Evolutionary conservation across 768 basidiomycete species (phyloP).

Genomic region (Lactifluus volemus): DNA sequence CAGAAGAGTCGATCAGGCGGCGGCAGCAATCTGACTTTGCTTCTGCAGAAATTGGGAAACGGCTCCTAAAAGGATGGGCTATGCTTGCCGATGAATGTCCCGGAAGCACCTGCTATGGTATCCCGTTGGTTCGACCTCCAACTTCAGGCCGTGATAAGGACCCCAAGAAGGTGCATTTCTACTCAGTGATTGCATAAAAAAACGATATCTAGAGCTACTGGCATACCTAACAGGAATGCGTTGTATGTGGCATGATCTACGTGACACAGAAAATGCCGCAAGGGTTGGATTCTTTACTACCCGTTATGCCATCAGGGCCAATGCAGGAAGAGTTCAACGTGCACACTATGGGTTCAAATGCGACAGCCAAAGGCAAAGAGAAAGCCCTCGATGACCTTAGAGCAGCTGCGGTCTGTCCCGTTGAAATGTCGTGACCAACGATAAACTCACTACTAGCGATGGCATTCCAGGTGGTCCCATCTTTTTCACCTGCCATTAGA

Average conservation of each 20-base stretch:
- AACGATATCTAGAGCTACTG: neutral
- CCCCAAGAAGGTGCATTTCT: conserved; percentile 49
- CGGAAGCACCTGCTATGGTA: conserved; percentile 57
- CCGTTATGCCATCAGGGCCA: neutral
- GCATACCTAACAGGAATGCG: conserved; percentile 14
- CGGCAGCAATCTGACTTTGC: conserved; percentile 77
- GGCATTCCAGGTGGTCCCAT: neutral
- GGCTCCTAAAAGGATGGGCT: conserved; percentile 75
- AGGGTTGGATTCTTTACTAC: conserved; percentile 5
- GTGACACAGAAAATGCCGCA: conserved; percentile 7
- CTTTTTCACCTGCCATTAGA: neutral
- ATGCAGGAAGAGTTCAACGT: neutral
- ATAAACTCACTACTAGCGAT: neutral
- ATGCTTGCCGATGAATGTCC: conserved; percentile 87
- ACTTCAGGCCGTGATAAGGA: conserved; percentile 51
- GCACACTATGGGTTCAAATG: neutral
- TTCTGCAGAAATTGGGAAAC: conserved; percentile 69
- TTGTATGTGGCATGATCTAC: conserved; percentile 19
- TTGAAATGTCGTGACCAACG: neutral
- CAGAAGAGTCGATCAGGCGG: conserved; percentile 54
- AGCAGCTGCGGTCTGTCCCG: neutral
- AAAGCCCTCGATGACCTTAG: neutral
- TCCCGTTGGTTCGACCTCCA: conserved; percentile 78
- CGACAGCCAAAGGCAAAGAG: conserved; percentile 4
- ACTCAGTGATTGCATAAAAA: conserved; percentile 1